Percentiles rank a stretch among this genome's conserved stretches.
These are phyloP conservation scores for Cenococcum geophilum DNA, from an alignment of 495 filamentous ascomycete genomes.

Conservation along the genomic window DNA sequence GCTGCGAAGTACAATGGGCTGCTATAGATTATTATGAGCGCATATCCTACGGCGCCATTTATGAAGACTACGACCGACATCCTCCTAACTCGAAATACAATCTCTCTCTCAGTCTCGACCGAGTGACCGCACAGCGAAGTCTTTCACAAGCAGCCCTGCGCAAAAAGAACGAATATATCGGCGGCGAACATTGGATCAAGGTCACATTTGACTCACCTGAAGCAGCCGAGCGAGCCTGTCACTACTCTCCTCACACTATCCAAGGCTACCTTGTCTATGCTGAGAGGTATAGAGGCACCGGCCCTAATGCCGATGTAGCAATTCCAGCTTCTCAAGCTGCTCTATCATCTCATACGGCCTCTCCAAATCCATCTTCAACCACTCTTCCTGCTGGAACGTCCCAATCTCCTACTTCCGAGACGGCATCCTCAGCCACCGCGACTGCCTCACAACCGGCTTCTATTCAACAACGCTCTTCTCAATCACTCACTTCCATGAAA, in stretches of 20 bases:
- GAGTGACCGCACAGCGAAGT: conserved; percentile 45
- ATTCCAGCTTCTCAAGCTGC: conserved; percentile 40
- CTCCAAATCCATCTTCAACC: conserved; percentile 23
- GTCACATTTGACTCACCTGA: conserved; percentile 80
- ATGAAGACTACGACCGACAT: conserved; percentile 81
- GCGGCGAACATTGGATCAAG: conserved; percentile 86
- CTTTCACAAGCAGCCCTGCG: conserved; percentile 63
- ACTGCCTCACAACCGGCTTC: conserved; percentile 16
- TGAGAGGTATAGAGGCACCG: conserved; percentile 65
- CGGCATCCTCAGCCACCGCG: conserved; percentile 24
- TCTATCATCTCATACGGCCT: conserved; percentile 21
- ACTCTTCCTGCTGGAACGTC: conserved; percentile 18
- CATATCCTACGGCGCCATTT: conserved; percentile 64
- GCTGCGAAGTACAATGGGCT: conserved; percentile 67
- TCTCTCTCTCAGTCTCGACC: conserved; percentile 45
- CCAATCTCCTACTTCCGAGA: conserved; percentile 13
- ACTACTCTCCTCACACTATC: conserved; percentile 68
- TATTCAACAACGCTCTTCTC: conserved; percentile 30
- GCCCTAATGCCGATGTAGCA: conserved; percentile 59
- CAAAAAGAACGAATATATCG: conserved; percentile 67
- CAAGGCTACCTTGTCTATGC: conserved; percentile 71
- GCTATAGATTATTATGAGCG: conserved; percentile 80
- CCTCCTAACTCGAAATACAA: conserved; percentile 60
- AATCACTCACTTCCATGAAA: conserved; percentile 42
- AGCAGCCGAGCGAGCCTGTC: conserved; percentile 69